A percentile compares a stretch with the other conserved stretches of the same genome.
These are phyloP conservation scores for Calonectria fujianensis DNA, from an alignment of 2,329 filamentous ascomycete species.

Conservation along the genomic window DNA sequence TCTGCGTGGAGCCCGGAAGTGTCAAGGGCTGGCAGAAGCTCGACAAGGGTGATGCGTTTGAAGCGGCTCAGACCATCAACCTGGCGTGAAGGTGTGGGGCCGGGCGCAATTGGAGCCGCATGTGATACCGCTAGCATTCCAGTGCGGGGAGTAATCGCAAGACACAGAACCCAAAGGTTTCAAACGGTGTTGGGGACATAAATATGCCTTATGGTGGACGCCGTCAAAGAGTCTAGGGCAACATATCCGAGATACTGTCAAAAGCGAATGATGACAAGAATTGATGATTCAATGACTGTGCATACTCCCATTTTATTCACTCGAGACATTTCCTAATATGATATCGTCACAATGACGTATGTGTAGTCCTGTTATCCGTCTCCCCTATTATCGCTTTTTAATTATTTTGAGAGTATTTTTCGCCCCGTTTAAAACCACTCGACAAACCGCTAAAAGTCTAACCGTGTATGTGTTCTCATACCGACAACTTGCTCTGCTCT, in stretches of 20 bases:
- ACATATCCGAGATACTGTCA: conserved; percentile 2
- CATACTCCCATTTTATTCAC: conserved; percentile 25
- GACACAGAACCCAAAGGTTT: conserved; percentile 15
- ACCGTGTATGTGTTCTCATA: not conserved
- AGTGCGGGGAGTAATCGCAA: conserved; percentile 12
- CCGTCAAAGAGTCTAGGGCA: conserved; percentile 20
- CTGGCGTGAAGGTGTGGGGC: conserved; percentile 55
- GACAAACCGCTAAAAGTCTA: not conserved
- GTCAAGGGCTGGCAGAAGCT: conserved; percentile 89
- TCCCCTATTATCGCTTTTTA: conserved; percentile 9
- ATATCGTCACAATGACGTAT: not conserved
- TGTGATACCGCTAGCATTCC: conserved; percentile 22
- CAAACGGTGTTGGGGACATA: conserved; percentile 19
- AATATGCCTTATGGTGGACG: conserved; percentile 3
- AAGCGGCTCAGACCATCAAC: conserved; percentile 76
- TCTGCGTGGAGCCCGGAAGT: conserved; percentile 93
- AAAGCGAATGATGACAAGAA: conserved; percentile 36
- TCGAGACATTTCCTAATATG: conserved; percentile 34
- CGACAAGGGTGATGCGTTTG: conserved; percentile 83
- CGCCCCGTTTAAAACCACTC: not conserved
- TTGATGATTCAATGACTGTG: conserved; percentile 35
- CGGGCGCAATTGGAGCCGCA: conserved; percentile 22
- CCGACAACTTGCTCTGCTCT: conserved; percentile 51
- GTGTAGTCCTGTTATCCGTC: not conserved
- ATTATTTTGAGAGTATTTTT: not conserved